phyloP scores from a whole-genome alignment of 2,329 filamentous ascomycete species.

The Pestalotiopsis sp. region DNA sequence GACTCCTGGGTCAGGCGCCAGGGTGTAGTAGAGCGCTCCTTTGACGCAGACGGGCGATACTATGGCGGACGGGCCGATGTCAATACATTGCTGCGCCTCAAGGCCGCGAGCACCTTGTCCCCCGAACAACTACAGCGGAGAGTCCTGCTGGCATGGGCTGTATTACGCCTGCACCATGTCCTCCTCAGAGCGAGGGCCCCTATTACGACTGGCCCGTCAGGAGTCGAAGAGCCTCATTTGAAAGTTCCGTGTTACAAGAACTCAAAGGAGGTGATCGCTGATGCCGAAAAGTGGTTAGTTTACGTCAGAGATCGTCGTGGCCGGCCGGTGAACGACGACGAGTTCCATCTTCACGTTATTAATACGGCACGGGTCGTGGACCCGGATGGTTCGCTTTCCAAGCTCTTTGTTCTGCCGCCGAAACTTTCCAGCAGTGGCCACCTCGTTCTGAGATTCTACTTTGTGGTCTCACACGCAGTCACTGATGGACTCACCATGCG shows the following conservation, averaged over 20 bases:
- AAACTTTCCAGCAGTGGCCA: constrained; percentile 9
- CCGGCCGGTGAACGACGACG: constrained; percentile 16
- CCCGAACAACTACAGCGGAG: constrained; percentile 17
- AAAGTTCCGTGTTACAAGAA: not conserved
- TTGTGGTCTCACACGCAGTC: constrained; percentile 26
- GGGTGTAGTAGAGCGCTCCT: constrained; percentile 22
- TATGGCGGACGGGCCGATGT: constrained; percentile 26
- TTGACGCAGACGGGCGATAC: constrained; percentile 26
- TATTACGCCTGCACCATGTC: constrained; percentile 22
- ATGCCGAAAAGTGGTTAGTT: constrained; percentile 11
- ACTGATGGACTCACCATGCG: constrained; percentile 23
- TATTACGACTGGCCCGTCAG: constrained; percentile 5
- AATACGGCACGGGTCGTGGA: constrained; percentile 23
- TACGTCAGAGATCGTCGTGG: not conserved
- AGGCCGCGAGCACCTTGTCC: constrained; percentile 19
- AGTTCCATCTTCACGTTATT: constrained; percentile 23
- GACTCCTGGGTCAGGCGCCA: not conserved
- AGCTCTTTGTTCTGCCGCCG: constrained; percentile 21
- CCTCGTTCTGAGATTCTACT: constrained; percentile 19
- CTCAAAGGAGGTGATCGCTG: constrained; percentile 15
- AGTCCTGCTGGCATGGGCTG: constrained; percentile 23
- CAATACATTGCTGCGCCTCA: constrained; percentile 18
- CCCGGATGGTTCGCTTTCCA: constrained; percentile 19
- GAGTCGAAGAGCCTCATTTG: not conserved
- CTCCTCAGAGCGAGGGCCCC: constrained; percentile 15